Base-by-base conservation (phyloP, 371 early-diverging fungal genomes). In the Umbelopsis sp. region DNA sequence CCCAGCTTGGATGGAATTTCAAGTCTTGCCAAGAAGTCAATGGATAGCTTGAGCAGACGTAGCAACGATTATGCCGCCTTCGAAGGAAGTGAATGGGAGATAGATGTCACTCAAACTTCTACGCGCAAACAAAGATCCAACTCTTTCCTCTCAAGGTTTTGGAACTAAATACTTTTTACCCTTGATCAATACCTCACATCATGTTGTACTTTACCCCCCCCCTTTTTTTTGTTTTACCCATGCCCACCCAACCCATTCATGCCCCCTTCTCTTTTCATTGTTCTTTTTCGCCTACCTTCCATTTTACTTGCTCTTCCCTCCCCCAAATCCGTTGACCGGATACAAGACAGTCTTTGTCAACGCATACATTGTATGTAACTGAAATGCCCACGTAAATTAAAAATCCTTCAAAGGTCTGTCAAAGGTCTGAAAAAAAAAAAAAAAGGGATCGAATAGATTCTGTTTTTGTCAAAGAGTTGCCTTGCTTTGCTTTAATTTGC, bases 1-100 rank as follows among this genome's bases (percentile, higher is more conserved):
- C 79, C 79, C 5, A 75, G 74, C 25, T 63, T 78, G 46, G 77
- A 81, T 41, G 68, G 68, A 25, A 37, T 74, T 5, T 63, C 75
- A 22, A 71, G 75, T 25, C 63, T 73, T 25, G 75, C 75, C 12
- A 73, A 72, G 53, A 70, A 70, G 53, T 70, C 71, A 4, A 67
- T 74, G 20, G 69, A 74, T 25, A 71, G 72, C 38, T 46, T 72
- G 5, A 68, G 70, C 37, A 69, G 68, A 24, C 32, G 44, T 18
- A 75, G 73, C 46, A 64, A 69, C 37, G 70, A 72, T 35, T 65
- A 71, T 4, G 65, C 57, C 57, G 10, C 22, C 35, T 57, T 57
- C 35, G 57, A 57, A 35, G 57, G 57, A 12, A 57, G 57, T 57
- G 57, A 57, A 14, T 57, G 57, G 57, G 57, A 57, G 3, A 57